Base-by-base conservation (phyloP, 768 basidiomycete species). In the Boletus patriciae region DNA sequence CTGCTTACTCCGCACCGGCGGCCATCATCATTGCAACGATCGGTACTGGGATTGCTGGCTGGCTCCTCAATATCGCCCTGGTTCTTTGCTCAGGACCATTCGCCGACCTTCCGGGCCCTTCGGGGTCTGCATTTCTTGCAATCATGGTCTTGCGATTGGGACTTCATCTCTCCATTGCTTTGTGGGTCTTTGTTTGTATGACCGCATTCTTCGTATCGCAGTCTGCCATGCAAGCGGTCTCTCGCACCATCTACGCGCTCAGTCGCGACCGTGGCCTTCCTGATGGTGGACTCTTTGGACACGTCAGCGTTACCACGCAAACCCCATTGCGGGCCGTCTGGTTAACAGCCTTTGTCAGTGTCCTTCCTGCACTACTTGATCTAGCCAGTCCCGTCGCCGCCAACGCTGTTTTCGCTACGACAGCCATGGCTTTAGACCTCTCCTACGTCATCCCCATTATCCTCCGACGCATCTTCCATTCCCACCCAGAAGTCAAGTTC, bases 11-110 rank as follows among this genome's bases (percentile, higher is more conserved):
- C 19, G 75, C 76, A 19, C 77, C 77, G 36, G 70, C 67, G 23
- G 77, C 81, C 6, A 78, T 79, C 57, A 71, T 80, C 59, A 73
- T 74, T 18, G 76, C 80, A 25, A 73, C 72, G 21, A 66, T 80
- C 36, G 80, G 80, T 29, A 80, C 80, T 0, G 76, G 74, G 42
- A 61, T 79, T n/a, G 65, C 79, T 49, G 83, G 84, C 36, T 86
- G 84, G 84, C 61, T 87, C n/a, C 79, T 86, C 53, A 87, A 87
- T 68, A 83, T 87, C 58, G 77, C 77, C 4, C 68, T 86, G 42
- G 73, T 86, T 11, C 74, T 86, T n/a, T 86, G 83, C 67, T 81
- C 81, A 1, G 83, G 83, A 11, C 71, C 77, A 31, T 66, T 82
- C 62, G 66, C 43, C 34, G 68, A 77, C 57, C 77, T 85, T 10